Evolutionary conservation across 148 eudicot genomes (phyloP).

Genomic region (Limonium bicolor): DNA sequence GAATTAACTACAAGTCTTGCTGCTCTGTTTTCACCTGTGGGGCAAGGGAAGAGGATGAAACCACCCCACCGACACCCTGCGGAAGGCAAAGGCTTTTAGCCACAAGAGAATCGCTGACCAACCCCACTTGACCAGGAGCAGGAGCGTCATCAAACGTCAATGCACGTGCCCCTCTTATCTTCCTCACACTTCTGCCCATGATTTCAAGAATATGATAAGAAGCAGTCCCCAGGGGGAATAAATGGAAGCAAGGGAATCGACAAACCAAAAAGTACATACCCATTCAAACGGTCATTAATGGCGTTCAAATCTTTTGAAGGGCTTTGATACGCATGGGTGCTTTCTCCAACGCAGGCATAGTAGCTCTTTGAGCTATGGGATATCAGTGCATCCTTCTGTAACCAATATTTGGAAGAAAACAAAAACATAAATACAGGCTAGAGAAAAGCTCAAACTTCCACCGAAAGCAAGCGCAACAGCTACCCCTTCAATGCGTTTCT

Average conservation of each 20-base stretch:
- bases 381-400: constrained; percentile 81
- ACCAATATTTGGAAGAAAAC: constrained; percentile 3
- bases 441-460: neutral
- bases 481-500: neutral
- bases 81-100: constrained; percentile 61
- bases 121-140: too few species aligned
- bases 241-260: too few species aligned
- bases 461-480: neutral
- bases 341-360: constrained; percentile 99
- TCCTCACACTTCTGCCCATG: constrained; percentile 39
- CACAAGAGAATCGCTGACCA: constrained; percentile 81
- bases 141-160: constrained; percentile 70
- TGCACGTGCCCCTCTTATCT: constrained; percentile 45
- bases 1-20: constrained; percentile 40
- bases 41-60: constrained; percentile 25
- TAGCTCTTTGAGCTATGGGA: constrained; percentile 84
- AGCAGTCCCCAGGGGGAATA: neutral
- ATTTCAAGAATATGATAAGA: neutral
- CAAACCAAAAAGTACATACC: constrained; percentile 24
- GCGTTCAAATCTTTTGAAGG: constrained; percentile 94
- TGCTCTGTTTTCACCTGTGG: constrained; percentile 40
- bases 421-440: neutral
- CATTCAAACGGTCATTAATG: constrained; percentile 84
- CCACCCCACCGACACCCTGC: constrained; percentile 47
- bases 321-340: constrained; percentile 98